Evolutionary conservation across 2,329 filamentous ascomycete genomes (phyloP).

Genomic region (Fusarium drepaniforme): DNA sequence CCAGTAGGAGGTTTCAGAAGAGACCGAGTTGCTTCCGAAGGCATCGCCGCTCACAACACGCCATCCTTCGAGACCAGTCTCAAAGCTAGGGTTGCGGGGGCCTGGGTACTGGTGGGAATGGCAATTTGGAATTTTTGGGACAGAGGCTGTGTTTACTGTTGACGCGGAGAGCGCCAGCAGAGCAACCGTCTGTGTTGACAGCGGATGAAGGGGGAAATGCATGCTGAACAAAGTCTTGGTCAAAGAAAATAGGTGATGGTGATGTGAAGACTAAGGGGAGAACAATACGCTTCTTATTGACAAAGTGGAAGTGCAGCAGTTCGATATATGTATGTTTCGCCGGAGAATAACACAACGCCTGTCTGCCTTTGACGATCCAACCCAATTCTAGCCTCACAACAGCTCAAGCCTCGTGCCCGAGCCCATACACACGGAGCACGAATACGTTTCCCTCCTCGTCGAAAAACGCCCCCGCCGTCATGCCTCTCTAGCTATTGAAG

Average conservation of each 20-base stretch:
- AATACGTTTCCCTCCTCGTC: background rate
- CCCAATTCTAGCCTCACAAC: background rate
- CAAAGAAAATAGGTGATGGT: background rate
- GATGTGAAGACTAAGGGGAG: background rate
- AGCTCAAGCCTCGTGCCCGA: background rate
- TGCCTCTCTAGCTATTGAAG: background rate
- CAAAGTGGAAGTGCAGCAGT: background rate
- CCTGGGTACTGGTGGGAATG: background rate
- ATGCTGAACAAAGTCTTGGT: background rate
- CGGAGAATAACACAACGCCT: background rate
- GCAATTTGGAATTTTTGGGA: background rate
- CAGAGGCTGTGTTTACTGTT: background rate
- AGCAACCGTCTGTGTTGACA: background rate
- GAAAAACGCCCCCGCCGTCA: background rate
- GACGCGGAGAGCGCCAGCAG: background rate
- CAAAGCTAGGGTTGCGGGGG: background rate
- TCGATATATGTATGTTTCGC: background rate
- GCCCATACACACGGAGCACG: background rate
- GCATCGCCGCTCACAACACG: background rate
- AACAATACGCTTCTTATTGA: background rate
- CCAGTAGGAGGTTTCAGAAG: constrained; percentile 39
- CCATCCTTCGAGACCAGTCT: background rate
- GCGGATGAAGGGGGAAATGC: background rate
- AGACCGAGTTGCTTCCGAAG: constrained; percentile 32
- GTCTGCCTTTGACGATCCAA: background rate